phyloP scores from a whole-genome alignment of 176 grass and related monocot species.

The Eragrostis curvula region DNA sequence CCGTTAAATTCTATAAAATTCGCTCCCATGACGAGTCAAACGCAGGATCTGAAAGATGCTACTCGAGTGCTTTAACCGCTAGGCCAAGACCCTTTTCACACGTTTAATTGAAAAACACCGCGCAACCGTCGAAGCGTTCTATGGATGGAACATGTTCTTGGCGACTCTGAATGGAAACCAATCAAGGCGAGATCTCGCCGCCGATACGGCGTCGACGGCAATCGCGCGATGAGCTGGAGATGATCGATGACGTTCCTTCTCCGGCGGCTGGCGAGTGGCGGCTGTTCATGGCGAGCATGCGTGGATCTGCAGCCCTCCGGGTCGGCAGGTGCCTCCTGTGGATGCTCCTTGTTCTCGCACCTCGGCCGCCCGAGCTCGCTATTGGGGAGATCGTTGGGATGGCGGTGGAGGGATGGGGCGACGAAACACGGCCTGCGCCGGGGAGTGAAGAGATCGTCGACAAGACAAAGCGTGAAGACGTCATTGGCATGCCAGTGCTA shows the following conservation, averaged over 20 bases:
- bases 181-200: not conserved
- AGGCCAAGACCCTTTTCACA: no score
- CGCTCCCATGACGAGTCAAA: no score
- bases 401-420: not conserved
- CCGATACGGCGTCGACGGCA: constrained; percentile 3
- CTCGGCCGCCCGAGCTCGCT: constrained; percentile 14
- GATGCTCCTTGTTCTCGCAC: constrained; percentile 37
- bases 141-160: constrained; percentile 2
- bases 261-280: constrained; percentile 3
- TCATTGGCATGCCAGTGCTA: not conserved
- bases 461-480: no score
- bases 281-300: constrained; percentile 27
- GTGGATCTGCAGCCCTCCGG: constrained; percentile 21
- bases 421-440: not conserved
- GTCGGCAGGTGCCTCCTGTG: constrained; percentile 36
- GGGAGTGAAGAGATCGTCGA: not conserved
- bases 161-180: not conserved
- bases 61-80: no score
- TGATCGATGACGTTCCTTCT: not conserved
- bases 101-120: no score
- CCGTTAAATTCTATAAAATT: no score
- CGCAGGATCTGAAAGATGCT: no score
- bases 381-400: not conserved
- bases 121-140: not conserved
- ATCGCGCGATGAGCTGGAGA: not conserved